These are phyloP conservation scores for Ichthyophthirius multifiliis DNA, from an alignment of 169 alveolate species.

Conservation along the genomic window DNA sequence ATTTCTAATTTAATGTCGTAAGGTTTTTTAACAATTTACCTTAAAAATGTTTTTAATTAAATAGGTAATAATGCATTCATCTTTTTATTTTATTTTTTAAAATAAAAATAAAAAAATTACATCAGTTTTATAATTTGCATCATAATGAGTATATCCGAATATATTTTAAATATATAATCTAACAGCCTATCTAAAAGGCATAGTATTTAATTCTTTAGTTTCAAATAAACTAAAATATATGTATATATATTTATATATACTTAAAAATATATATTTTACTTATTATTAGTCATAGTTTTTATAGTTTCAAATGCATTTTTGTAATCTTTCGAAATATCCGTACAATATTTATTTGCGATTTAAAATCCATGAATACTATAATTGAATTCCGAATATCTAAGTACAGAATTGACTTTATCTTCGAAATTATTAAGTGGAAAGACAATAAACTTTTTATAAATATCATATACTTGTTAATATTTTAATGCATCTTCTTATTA, in stretches of 20 bases:
- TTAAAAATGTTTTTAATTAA: background rate
- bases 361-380: background rate
- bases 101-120: background rate
- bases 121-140: conserved; percentile 2
- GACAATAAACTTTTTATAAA: background rate
- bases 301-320: background rate
- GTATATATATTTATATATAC: background rate
- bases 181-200: background rate
- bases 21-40: background rate
- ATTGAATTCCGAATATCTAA: background rate
- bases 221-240: background rate
- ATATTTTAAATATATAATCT: background rate
- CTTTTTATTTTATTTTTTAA: background rate
- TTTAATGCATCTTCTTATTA: background rate
- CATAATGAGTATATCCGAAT: conserved; percentile 8
- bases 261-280: background rate
- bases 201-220: background rate
- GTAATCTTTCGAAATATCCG: background rate
- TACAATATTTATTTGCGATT: background rate
- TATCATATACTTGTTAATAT: background rate
- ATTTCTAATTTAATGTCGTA: background rate
- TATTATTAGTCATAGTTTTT: background rate
- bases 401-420: background rate
- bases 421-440: background rate
- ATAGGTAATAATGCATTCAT: background rate